Conservation (phyloP, 2,329 filamentous ascomycete species). For the Fusarium sp. region DNA sequence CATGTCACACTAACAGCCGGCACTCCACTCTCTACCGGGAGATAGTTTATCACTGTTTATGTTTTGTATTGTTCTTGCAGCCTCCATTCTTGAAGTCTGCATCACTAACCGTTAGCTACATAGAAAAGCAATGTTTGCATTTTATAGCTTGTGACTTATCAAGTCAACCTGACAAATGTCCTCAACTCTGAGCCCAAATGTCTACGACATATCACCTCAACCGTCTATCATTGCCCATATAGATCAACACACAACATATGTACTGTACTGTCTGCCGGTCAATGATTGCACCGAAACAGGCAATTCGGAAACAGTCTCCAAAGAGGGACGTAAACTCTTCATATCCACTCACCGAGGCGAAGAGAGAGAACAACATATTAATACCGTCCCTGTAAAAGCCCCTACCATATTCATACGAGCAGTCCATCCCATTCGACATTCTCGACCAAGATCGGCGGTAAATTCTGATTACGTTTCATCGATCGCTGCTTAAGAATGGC, state of each 20-base stretch:
- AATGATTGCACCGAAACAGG: constrained; percentile 41
- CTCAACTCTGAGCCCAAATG: constrained; percentile 23
- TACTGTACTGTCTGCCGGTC: too few relatives aligned
- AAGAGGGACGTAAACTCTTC: not conserved
- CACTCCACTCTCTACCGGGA: not conserved
- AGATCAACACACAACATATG: too few relatives aligned
- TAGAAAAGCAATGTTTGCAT: constrained; percentile 17
- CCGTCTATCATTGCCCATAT: not conserved
- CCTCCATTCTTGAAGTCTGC: constrained; percentile 2
- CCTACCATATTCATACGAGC: constrained; percentile 19
- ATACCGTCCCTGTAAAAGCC: constrained; percentile 11
- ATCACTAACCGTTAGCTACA: not conserved
- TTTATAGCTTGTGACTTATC: constrained; percentile 17
- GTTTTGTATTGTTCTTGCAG: constrained; percentile 4
- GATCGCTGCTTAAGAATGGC: constrained; percentile 20
- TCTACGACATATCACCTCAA: constrained; percentile 12
- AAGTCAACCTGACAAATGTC: not conserved
- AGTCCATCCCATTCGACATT: not conserved
- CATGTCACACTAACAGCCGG: not conserved
- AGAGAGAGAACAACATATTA: too few relatives aligned
- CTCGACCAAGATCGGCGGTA: constrained; percentile 22
- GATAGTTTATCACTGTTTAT: not conserved
- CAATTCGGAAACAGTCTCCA: constrained; percentile 37
- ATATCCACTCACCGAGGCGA: too few relatives aligned
- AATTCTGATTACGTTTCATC: constrained; percentile 22